These are phyloP conservation scores for Trapa incisa DNA, from an alignment of 345 rosid species.

Conservation along the genomic window DNA sequence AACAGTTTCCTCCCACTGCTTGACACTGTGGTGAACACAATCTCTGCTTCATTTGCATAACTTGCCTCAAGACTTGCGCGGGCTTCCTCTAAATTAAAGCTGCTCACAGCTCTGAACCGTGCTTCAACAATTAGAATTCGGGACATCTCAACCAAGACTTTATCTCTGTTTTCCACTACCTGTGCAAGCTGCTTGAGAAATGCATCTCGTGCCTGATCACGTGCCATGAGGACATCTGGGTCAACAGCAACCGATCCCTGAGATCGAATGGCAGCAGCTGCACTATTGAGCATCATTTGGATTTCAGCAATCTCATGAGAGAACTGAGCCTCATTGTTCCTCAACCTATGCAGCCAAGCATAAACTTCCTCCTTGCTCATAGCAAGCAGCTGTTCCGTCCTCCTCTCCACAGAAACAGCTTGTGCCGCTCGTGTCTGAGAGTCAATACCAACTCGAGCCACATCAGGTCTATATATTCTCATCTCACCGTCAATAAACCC, in stretches of 20 bases:
- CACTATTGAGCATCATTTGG: conserved; percentile 61
- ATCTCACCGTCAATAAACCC: conserved; percentile 99
- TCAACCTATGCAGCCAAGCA: conserved; percentile 74
- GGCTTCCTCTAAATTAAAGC: conserved; percentile 92
- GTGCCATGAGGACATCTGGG: conserved; percentile 79
- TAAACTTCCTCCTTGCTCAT: conserved; percentile 80
- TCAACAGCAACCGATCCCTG: conserved; percentile 99
- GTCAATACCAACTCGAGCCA: conserved; percentile 97
- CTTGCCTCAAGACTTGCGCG: conserved; percentile 96
- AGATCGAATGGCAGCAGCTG: conserved; percentile 66
- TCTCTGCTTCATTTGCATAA: conserved; percentile 98
- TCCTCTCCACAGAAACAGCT: conserved; percentile 96
- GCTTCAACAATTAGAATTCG: conserved; percentile 80
- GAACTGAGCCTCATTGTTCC: conserved; percentile 61
- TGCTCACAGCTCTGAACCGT: conserved; percentile 64
- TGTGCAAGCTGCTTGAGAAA: conserved; percentile 89
- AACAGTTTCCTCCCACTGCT: conserved; percentile 97
- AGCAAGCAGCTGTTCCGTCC: conserved; percentile 77
- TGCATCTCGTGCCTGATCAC: conserved; percentile 82
- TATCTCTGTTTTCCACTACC: conserved; percentile 87
- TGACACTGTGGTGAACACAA: conserved; percentile 96
- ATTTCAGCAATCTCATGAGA: conserved; percentile 71
- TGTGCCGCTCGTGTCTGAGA: conserved; percentile 97
- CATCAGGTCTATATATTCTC: conserved; percentile 96
- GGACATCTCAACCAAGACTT: conserved; percentile 93